A percentile compares a stretch with the other conserved stretches of the same genome.
These are phyloP conservation scores for Ogataea henricii DNA, from an alignment of 805 yeast genomes.

Conservation along the genomic window DNA sequence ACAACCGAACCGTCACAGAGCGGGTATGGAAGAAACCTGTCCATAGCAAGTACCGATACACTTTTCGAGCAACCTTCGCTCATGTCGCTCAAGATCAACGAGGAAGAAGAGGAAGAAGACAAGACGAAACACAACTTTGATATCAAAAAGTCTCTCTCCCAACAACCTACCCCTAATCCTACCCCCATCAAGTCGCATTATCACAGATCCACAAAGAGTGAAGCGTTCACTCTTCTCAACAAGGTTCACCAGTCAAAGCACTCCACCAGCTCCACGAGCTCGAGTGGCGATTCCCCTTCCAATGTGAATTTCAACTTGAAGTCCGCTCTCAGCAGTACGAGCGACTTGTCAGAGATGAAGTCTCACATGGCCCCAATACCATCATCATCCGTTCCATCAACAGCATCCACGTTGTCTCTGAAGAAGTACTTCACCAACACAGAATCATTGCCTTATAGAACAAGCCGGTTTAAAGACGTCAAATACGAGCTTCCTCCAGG, in stretches of 20 bases:
- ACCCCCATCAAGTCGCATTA: slow-evolving; percentile 13
- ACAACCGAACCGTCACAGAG: slow-evolving; percentile 1
- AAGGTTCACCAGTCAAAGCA: slow-evolving; percentile 5
- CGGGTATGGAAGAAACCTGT: slow-evolving; percentile 11
- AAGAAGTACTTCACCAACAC: slow-evolving; percentile 19
- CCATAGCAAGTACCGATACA: slow-evolving; percentile 26
- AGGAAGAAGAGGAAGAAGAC: slow-evolving; percentile 22
- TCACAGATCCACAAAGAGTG: slow-evolving; percentile 26
- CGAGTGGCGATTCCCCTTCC: slow-evolving; percentile 5
- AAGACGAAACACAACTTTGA: neutral
- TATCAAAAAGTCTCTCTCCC: slow-evolving; percentile 8
- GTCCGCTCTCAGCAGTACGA: slow-evolving; percentile 5
- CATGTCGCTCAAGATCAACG: slow-evolving; percentile 18
- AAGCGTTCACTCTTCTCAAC: slow-evolving; percentile 8
- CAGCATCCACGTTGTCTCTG: slow-evolving; percentile 9
- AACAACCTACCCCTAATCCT: slow-evolving; percentile 12
- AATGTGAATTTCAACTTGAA: slow-evolving; percentile 11
- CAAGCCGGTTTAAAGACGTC: slow-evolving; percentile 25
- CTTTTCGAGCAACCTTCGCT: slow-evolving; percentile 22
- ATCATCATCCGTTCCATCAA: slow-evolving; percentile 1
- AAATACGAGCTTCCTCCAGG: slow-evolving; percentile 26
- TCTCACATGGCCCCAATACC: neutral
- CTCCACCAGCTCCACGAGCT: neutral
- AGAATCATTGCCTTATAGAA: slow-evolving; percentile 19
- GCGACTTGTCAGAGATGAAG: slow-evolving; percentile 1